Evolutionary conservation across 495 filamentous ascomycete genomes (phyloP), one percentile per base, ranked within the genome.

Genomic region (Lineolata rhizophorae): DNA sequence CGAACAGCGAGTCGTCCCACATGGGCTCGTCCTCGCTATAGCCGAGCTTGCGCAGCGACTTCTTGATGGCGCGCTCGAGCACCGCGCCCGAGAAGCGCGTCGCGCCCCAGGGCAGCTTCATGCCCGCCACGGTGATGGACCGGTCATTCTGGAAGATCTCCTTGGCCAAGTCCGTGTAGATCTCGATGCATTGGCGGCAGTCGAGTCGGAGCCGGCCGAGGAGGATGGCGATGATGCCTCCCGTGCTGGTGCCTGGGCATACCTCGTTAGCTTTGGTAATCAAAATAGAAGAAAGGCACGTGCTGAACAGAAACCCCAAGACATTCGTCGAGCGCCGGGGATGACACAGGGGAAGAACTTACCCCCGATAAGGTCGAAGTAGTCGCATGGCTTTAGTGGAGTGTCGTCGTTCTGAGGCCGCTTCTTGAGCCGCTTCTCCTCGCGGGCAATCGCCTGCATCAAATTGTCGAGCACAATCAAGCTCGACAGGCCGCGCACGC

Each of bases 121-220:
- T 28, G 6, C 51, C 50, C n/a, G 47, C 36, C 1, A 52, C n/a
- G n/a, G 35, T 45, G 29, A 51, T 32, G 11, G 40, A 41, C 8
- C 44, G 40, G 35, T 53, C 50, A 21, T 51, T 42, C 28, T 52
- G 44, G 38, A 48, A 45, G 35, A 48, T 45, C 20, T 48, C 11
- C 19, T 45, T 35, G 12, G 42, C 42, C 2, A 48, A 35, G 14
- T 45, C 37, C 6, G 39, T 34, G 35, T 46, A 46, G 17, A 46
- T 46, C 15, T 15, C 24, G 14, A 46, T 46, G 20, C 40, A 43
- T 29, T 46, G 29, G 21, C 42, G 40, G 37, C 33, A 37, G 27
- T 46, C 40, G 12, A 46, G 37, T 29, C 37, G 32, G 2, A 48
- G 28, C 3, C 45, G 38, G 22, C 43, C 44, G 18, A 48, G 45